These are phyloP conservation scores for Kondoa subrosea DNA, from an alignment of 768 basidiomycete species.

Conservation along the genomic window DNA sequence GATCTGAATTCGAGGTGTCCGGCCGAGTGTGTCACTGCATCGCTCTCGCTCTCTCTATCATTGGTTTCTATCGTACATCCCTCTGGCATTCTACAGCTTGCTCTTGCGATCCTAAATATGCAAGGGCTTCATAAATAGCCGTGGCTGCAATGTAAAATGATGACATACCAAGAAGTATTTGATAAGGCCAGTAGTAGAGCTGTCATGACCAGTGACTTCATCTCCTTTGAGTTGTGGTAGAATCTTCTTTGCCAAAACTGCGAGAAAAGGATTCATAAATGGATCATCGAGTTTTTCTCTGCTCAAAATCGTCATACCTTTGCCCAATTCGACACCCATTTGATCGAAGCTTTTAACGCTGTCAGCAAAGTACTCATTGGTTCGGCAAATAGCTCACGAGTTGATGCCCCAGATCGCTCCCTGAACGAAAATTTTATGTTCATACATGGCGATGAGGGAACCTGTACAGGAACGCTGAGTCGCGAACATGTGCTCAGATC, in stretches of 20 bases:
- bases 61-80: too few relatives aligned
- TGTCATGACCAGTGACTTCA: slow-evolving; percentile 65
- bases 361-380: neutral
- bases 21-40: too few relatives aligned
- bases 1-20: too few relatives aligned
- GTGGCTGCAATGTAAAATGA: too few relatives aligned
- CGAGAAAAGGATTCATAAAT: slow-evolving; percentile 4
- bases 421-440: slow-evolving; percentile 98
- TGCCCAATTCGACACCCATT: slow-evolving; percentile 98
- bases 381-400: slow-evolving; percentile 31
- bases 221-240: slow-evolving; percentile 56
- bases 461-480: slow-evolving; percentile 31
- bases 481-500: neutral
- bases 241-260: slow-evolving; percentile 85
- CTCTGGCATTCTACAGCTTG: too few relatives aligned
- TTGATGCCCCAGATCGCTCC: slow-evolving; percentile 98
- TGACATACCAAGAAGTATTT: slow-evolving; percentile 89
- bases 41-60: too few relatives aligned
- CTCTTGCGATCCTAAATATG: too few relatives aligned
- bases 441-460: slow-evolving; percentile 75
- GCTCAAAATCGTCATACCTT: slow-evolving; percentile 39
- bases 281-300: too few relatives aligned
- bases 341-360: slow-evolving; percentile 46
- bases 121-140: too few relatives aligned
- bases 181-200: slow-evolving; percentile 91